Base-by-base conservation (phyloP, 495 filamentous ascomycete species). In the Annulohypoxylon moriforme region DNA sequence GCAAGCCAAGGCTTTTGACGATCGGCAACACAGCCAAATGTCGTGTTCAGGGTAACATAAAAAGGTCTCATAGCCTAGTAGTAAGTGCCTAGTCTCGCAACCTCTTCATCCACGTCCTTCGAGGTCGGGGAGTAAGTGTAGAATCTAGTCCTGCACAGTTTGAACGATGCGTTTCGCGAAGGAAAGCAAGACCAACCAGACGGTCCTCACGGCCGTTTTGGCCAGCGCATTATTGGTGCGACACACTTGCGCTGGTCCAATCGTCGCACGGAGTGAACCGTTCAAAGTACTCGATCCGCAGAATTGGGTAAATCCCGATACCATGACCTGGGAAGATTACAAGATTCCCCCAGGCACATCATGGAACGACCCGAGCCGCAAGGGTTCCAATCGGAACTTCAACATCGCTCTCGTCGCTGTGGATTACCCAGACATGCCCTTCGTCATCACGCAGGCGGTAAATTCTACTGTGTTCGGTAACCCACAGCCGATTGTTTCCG, bases 301-400 rank as follows among this genome's bases (percentile, higher is more conserved):
- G 68, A 76, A 79, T 27, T 75, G 78, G 75, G 79, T 80, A 8
- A 80, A 81, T 64, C 81, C 81, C 3, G 81, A 81, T 52, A 78
- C 80, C 63, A 83, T 83, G 80, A 83, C 81, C 11, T 82, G 80
- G 80, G 75, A 36, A 22, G 81, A 83, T 64, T 83, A 74, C 74
- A 72, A 69, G 16, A 47, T 56, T 3, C 77, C 77, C 0, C 81
- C 81, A 0, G 73, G 75, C 0, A 81, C 79, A 29, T 75, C 70
- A 1, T 83, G 80, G 80, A 66, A 68, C 5, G 79, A 82, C 52
- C 73, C 79, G 0, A 72, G 67, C 4, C 60, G 49, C 9, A 80
- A 74, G 53, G 81, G 81, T 1, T 75, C 73, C 9, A 63, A 65
- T 33, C 65, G 78, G 36, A 79, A 75, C 66, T 77, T 82, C 72